Percentiles rank a stretch among this genome's conserved stretches.
These are phyloP conservation scores for Chalara sp. DNA, from an alignment of 2,329 filamentous ascomycete species.

Conservation along the genomic window DNA sequence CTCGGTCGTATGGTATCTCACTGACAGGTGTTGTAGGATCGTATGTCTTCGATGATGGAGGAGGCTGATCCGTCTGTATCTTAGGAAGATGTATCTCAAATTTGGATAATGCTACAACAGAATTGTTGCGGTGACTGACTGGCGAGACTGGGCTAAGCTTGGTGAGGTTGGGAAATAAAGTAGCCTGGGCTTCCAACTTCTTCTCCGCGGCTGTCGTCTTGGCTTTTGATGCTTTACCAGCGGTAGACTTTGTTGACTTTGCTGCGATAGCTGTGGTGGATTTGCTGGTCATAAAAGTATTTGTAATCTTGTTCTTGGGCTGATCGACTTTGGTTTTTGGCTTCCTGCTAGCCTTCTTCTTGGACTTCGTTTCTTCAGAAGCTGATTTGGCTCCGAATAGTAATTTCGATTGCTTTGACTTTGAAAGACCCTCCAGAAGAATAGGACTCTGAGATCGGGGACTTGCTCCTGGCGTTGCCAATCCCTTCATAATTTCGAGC, in stretches of 20 bases:
- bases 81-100: neutral
- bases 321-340: neutral
- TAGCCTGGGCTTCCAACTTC: neutral
- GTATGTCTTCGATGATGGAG: neutral
- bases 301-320: constrained; percentile 20
- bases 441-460: constrained; percentile 38
- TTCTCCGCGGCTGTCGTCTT: neutral
- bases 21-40: neutral
- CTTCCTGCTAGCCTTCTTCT: constrained; percentile 14
- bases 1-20: constrained; percentile 9
- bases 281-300: constrained; percentile 11
- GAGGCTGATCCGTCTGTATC: neutral
- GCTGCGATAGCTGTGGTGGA: constrained; percentile 3
- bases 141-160: constrained; percentile 10
- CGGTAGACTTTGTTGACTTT: constrained; percentile 16
- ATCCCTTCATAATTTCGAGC: constrained; percentile 38
- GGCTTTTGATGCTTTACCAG: constrained; percentile 5
- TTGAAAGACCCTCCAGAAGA: constrained; percentile 21
- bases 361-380: constrained; percentile 10
- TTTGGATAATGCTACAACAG: neutral
- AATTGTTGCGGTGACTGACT: constrained; percentile 20
- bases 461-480: constrained; percentile 52
- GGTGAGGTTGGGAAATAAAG: constrained; percentile 15
- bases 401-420: constrained; percentile 47
- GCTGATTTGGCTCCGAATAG: constrained; percentile 15